phyloP scores from a whole-genome alignment of 1,139 yeast species.

The Kurtzmaniella quercitrusa region DNA sequence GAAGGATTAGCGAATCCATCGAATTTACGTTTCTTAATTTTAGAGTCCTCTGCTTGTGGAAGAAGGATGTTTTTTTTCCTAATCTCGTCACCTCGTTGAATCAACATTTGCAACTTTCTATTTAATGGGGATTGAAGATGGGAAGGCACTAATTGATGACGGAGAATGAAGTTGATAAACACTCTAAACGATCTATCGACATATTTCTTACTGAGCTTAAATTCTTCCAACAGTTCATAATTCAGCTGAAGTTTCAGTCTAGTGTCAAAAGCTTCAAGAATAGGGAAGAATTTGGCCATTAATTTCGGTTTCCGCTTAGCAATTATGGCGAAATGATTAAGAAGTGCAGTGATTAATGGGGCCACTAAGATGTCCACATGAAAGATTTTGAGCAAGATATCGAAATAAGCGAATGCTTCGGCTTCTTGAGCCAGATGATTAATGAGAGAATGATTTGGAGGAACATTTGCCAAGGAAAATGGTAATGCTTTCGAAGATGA shows the following conservation, averaged over 20 bases:
- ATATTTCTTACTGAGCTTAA: conserved; percentile 38
- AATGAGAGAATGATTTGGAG: conserved; percentile 65
- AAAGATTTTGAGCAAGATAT: conserved; percentile 54
- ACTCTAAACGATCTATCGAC: conserved; percentile 37
- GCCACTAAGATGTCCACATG: conserved; percentile 53
- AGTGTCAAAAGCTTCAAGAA: conserved; percentile 38
- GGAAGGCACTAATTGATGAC: conserved; percentile 31
- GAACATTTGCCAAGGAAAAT: conserved; percentile 44
- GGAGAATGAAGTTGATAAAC: conserved; percentile 32
- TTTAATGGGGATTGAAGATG: conserved; percentile 25
- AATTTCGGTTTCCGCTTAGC: conserved; percentile 56
- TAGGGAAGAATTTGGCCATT: conserved; percentile 38
- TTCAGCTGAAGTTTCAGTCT: conserved; percentile 38
- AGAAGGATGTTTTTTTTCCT: conserved; percentile 37
- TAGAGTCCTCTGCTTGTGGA: conserved; percentile 22
- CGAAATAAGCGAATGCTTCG: conserved; percentile 70
- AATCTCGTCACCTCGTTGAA: conserved; percentile 39
- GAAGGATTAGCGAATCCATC: conserved; percentile 30
- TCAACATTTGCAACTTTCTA: conserved; percentile 25
- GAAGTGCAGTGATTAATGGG: conserved; percentile 51
- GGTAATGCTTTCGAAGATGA: conserved; percentile 4
- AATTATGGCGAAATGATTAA: conserved; percentile 48
- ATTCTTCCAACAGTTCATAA: conserved; percentile 41
- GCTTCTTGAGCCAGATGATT: conserved; percentile 53
- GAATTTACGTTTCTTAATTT: conserved; percentile 35